Evolutionary conservation across 106 monocot species (phyloP), one percentile per base, ranked within the genome.

Genomic region (Allium cepa): DNA sequence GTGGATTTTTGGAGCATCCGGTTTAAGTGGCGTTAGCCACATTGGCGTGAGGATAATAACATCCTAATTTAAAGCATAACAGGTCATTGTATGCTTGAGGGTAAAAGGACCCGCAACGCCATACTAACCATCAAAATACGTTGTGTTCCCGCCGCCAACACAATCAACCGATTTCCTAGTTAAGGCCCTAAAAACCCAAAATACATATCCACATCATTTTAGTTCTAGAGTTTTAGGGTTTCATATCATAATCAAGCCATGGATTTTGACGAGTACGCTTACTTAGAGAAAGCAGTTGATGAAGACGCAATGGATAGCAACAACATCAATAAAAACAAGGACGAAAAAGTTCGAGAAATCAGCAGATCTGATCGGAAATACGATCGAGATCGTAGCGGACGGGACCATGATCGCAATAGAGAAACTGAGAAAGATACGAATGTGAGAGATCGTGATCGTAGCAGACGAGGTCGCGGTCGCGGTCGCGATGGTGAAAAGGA

Each of bases 261-360:
- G 65, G 80, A 75, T 11, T 70, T 71, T 66, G 80, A 80, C 75
- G 80, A 80, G 71, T 80, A 80, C 75, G 80, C 75, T 8, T 80
- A 80, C 75, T 66, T 74, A 59, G 74, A 74, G 74, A 74, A 67
- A 50, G 48, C 74, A 47, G 74, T 74, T 6, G 74, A 74, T 6
- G 36, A 36, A 36, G 36, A 36, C 36, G 36, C 36, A 36, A 36
- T 36, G 36, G 58, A 48, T 36, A 36, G 36, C 56, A 9, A 57
- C 49, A 18, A 57, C n/a, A 67, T 59, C 55, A 64, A 50, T 10
- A 74, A 74, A 47, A 59, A 77, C 16, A 66, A 57, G 16, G 53
- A 58, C 49, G 36, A 50, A 22, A 15, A 65, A 11, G 49, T 36
- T 36, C 36, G 36, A 36, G 36, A 16, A 14, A 13, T 18, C 7